Evolutionary conservation across 192 early-diverging fungal species (phyloP), one percentile per base, ranked within the genome.

Genomic region (Coemansia nantahalensis): DNA sequence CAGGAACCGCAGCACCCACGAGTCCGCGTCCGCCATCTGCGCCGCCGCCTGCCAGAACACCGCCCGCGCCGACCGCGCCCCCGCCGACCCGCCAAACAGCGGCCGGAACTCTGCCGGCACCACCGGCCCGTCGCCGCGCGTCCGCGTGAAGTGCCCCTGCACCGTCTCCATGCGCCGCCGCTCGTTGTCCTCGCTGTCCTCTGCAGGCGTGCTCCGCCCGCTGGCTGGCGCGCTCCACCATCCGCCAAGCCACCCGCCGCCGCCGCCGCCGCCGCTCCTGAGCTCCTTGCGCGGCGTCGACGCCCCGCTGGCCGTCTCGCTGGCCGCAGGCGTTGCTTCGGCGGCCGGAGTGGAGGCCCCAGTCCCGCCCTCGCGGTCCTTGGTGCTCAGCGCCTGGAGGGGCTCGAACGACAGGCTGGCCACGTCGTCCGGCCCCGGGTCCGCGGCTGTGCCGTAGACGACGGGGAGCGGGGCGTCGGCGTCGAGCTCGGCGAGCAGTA

Each of bases 1-100:
- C 21, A 94, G 73, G 65, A 89, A 94, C 15, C 92, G 82, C 22
- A 91, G 69, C 11, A 89, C 39, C 37, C 88, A 68, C 14, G 81
- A 43, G 66, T 94, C 91, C 8, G 84, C 81, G 40, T 88, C 69
- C 54, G 84, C 79, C 2, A 59, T 65, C 39, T 77, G 79, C 34
- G 81, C 73, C 34, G 80, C 75, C 16, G 63, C 70, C 24, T 78
- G 69, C 82, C 86, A 88, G 56, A 88, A 86, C 1, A 79, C 73
- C 0, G 61, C 50, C 7, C 80, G 64, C 22, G 84, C 75, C 32
- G 72, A 62, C 16, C 65, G 68, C 17, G 51, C 11, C 0, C 26
- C 8, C 8, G 15, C 14, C 4, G 35, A 43, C 9, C 62, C 28
- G 40, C 32, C 51, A 40, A 67, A 68, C 17, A 74, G 45, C 21